These are phyloP conservation scores for Cutaneotrichosporon mucoides DNA, from an alignment of 1,284 basidiomycete genomes.

Conservation along the genomic window DNA sequence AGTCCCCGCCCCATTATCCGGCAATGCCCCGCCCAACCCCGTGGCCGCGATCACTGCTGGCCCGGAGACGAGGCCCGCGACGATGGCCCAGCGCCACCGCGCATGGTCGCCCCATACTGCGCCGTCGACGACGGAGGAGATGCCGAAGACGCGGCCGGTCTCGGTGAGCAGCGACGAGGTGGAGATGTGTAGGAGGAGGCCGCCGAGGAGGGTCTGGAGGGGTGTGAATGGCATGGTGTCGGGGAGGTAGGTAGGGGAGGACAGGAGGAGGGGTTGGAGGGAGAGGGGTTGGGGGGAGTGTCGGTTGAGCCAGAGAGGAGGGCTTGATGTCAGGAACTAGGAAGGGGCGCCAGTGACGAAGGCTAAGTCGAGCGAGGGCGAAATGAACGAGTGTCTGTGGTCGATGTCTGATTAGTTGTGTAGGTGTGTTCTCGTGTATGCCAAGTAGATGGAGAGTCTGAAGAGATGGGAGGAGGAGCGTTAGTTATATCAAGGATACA, in stretches of 20 bases:
- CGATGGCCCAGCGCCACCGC: constrained; percentile 34
- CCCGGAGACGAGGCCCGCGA: constrained; percentile 38
- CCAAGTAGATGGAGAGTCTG: no score
- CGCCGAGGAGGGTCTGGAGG: constrained; percentile 61
- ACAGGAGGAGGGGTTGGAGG: no score
- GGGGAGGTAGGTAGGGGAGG: neutral
- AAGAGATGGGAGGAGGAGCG: no score
- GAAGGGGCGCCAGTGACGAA: no score
- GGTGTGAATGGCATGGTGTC: constrained; percentile 50
- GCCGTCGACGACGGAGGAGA: constrained; percentile 61
- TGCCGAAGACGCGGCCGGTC: constrained; percentile 61
- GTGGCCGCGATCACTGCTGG: constrained; percentile 24
- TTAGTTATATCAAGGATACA: no score
- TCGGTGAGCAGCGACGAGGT: constrained; percentile 57
- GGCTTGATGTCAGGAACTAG: no score
- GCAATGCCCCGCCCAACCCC: constrained; percentile 49
- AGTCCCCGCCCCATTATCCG: constrained; percentile 52
- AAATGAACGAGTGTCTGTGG: no score
- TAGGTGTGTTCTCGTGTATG: no score
- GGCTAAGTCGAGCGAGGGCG: no score
- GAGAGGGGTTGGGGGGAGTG: neutral
- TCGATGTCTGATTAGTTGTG: no score
- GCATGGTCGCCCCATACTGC: constrained; percentile 54
- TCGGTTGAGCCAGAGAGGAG: neutral
- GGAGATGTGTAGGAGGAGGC: constrained; percentile 57